Base-by-base conservation (phyloP, 352 stramenopile species). In the Phytophthora cryptogea region DNA sequence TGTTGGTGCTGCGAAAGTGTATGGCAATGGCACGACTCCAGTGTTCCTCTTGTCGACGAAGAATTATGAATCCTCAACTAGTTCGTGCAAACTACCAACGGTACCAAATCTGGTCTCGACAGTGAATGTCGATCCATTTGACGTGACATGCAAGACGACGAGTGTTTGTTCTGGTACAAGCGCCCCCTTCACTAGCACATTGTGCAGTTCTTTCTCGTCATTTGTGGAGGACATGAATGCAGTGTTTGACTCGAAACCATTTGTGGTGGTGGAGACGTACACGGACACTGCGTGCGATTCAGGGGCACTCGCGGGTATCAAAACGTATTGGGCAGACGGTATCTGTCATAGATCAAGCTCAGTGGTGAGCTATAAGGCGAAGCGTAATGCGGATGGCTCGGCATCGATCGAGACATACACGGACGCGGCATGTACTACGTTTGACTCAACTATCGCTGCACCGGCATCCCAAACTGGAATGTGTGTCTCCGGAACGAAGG, bases 401-500 rank as follows among this genome's bases (percentile, higher is more conserved):
- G 39, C 32, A 2, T 36, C n/a, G 1, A 16, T 64, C 4, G 9
- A 53, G 6, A 1, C 5, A 9, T 64, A 52, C n/a, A 41, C 39
- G 37, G 43, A 52, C 9, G n/a, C 20, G 20, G 20, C 20, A 23
- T 23, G 20, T 23, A 23, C 20, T 23, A 23, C 20, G 20, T 23
- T 23, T 23, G 20, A 23, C 20, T 23, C 20, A 23, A 2, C 20
- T 23, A 23, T 23, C 20, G 2, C 20, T 23, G 20, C 20, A 23
- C 20, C 20, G 2, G 20, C 20, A 23, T 3, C 20, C 20, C 20
- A 23, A 23, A 23, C 2, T 23, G 20, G 20, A 3, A 23, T 23
- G 20, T 23, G 20, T 23, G 20, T 23, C 20, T 23, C 20, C 20
- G 20, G 20, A 23, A 47, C 10, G 31, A 63, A 63, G 41, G 32